Evolutionary conservation across 352 stramenopile species (phyloP), one percentile per base, ranked within the genome.

Genomic region (Phytophthora hybrid): DNA sequence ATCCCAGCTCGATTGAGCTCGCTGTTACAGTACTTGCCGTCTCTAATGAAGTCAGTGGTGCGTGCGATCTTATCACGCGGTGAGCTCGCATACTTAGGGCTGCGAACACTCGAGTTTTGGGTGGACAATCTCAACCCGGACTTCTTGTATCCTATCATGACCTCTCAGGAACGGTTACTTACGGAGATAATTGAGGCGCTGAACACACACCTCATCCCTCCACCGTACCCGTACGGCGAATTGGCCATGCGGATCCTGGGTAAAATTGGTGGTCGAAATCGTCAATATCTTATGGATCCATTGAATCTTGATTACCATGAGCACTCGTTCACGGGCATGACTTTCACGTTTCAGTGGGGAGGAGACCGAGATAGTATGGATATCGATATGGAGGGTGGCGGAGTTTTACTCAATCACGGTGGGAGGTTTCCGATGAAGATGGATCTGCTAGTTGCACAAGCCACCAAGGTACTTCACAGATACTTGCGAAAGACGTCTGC

Each of bases 101-200:
- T 99, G 32, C 87, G 95, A 6, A 99, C 95, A 23, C 84, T 99
- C 2, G 98, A 99, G 81, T 99, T 99, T 77, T 99, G 97, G 98
- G 93, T 99, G 8, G 98, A 99, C 78, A 99, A 99, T 76, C 79
- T 99, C 16, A 99, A 99, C 78, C 93, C 97, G 6, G 95, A 99
- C 64, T 99, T 98, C 73, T 74, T 99, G 31, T 98, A 98, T 78
- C 89, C 91, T 44, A 96, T 98, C 71, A 97, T 98, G 90, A 96
- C 87, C 11, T 96, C 89, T 10, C 90, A 97, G 60, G 90, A 96
- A 19, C 81, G 89, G 6, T 58, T 97, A 32, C 85, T 99, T 10
- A 98, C 94, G 11, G 90, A 98, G 57, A 93, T 99, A 59, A 99
- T 99, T 68, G 89, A 96, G 62, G 93, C 97, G n/a, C 77, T 99